These are phyloP conservation scores for Diaporthe velutina DNA, from an alignment of 2,329 filamentous ascomycete genomes.

Conservation along the genomic window DNA sequence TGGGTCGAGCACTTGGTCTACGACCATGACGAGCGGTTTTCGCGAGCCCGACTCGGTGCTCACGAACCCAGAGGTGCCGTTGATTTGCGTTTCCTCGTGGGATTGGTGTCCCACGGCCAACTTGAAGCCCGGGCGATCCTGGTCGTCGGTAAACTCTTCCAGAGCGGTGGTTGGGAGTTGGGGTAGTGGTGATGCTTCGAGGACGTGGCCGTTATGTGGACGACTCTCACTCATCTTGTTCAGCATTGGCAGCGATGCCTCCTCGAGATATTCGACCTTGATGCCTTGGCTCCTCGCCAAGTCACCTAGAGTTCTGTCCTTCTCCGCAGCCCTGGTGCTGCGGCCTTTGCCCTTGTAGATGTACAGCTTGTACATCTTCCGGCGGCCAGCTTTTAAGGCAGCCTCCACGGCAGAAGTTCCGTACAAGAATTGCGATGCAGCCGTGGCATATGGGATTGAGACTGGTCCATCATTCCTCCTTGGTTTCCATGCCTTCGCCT, in stretches of 20 bases:
- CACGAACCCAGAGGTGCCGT: constrained; percentile 73
- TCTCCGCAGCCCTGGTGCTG: constrained; percentile 54
- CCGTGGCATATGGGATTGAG: constrained; percentile 74
- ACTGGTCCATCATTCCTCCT: constrained; percentile 38
- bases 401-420: constrained; percentile 85
- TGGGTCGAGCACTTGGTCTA: constrained; percentile 85
- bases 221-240: constrained; percentile 86
- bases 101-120: constrained; percentile 76
- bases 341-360: constrained; percentile 73
- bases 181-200: constrained; percentile 89
- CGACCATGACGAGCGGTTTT: constrained; percentile 78
- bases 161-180: constrained; percentile 75
- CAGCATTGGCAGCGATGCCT: constrained; percentile 75
- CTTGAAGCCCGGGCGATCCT: constrained; percentile 64
- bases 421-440: constrained; percentile 92
- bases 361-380: constrained; percentile 88
- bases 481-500: constrained; percentile 34
- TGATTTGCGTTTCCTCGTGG: constrained; percentile 79
- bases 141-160: constrained; percentile 59
- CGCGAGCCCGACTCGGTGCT: constrained; percentile 55
- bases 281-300: constrained; percentile 65
- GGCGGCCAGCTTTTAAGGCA: constrained; percentile 74
- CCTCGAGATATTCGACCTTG: constrained; percentile 68
- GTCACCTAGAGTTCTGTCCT: constrained; percentile 58
- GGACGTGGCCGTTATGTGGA: constrained; percentile 89